phyloP scores from a whole-genome alignment of 148 eudicot genomes.

The Euryodendron excelsum region DNA sequence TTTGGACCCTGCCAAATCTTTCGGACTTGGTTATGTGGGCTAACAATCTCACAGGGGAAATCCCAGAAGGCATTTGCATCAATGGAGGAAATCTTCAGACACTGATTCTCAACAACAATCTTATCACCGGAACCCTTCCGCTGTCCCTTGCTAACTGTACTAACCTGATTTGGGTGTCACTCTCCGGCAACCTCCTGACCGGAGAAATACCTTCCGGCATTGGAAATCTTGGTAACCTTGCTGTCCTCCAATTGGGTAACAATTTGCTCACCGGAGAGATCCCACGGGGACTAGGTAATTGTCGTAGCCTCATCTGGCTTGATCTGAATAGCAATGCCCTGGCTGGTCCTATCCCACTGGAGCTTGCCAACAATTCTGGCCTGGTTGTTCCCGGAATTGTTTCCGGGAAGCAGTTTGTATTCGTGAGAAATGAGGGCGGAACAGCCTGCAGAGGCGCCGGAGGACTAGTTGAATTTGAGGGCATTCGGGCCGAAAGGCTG shows the following conservation, averaged over 20 bases:
- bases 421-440: constrained; percentile 61
- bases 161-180: constrained; percentile 78
- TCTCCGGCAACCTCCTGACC: constrained; percentile 58
- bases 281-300: constrained; percentile 43
- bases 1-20: constrained; percentile 61
- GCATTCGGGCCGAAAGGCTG: constrained; percentile 40
- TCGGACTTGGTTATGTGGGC: constrained; percentile 88
- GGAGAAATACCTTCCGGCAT: constrained; percentile 47
- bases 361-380: constrained; percentile 43
- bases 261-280: constrained; percentile 48
- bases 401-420: constrained; percentile 48
- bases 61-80: constrained; percentile 71
- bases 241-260: constrained; percentile 54
- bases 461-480: constrained; percentile 48
- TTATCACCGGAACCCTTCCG: constrained; percentile 69
- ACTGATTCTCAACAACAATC: constrained; percentile 77
- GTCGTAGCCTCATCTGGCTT: constrained; percentile 52
- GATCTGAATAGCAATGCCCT: constrained; percentile 56
- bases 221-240: constrained; percentile 48
- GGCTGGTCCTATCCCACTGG: constrained; percentile 36
- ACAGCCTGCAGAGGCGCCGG: constrained; percentile 55
- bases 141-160: constrained; percentile 63
- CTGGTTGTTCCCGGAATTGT: constrained; percentile 44
- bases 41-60: constrained; percentile 67
- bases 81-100: constrained; percentile 62